phyloP scores from a whole-genome alignment of 176 grass and related monocot species.

The Avena eriantha region DNA sequence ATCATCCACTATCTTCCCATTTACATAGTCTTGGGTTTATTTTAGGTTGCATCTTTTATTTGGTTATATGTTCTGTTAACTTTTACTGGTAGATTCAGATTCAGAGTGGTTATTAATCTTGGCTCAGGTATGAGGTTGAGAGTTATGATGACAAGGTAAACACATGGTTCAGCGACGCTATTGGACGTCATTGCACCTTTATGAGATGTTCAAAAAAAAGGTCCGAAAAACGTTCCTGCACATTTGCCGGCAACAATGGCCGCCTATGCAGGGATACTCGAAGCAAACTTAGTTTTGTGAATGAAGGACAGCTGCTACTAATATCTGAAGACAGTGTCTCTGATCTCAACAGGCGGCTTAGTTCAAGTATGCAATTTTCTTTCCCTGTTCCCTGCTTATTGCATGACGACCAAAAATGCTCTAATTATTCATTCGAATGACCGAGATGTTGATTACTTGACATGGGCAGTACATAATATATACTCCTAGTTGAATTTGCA shows the following conservation, averaged over 20 bases:
- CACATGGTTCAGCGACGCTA: slow-evolving; percentile 83
- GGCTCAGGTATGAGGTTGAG: slow-evolving; percentile 70
- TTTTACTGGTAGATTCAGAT: not conserved
- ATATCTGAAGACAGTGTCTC: slow-evolving; percentile 77
- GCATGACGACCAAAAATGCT: not conserved
- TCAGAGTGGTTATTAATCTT: slow-evolving; percentile 12
- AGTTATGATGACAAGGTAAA: slow-evolving; percentile 68
- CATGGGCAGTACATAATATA: slow-evolving; percentile 7
- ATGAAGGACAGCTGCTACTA: slow-evolving; percentile 86
- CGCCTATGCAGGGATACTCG: slow-evolving; percentile 66
- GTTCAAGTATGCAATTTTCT: slow-evolving; percentile 56
- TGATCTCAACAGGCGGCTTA: slow-evolving; percentile 80
- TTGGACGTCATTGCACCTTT: slow-evolving; percentile 72
- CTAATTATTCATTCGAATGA: not conserved
- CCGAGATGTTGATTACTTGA: not conserved
- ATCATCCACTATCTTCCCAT: not conserved
- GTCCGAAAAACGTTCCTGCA: slow-evolving; percentile 56
- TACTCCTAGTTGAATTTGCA: slow-evolving; percentile 4
- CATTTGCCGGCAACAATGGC: slow-evolving; percentile 31
- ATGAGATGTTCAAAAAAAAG: slow-evolving; percentile 81
- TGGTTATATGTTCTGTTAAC: not conserved
- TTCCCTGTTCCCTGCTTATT: slow-evolving; percentile 2
- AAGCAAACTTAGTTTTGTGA: slow-evolving; percentile 87
- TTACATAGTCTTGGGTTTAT: not conserved
- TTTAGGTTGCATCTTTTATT: not conserved